Base-by-base conservation (phyloP, 2,329 filamentous ascomycete species). In the Zalaria sp. region DNA sequence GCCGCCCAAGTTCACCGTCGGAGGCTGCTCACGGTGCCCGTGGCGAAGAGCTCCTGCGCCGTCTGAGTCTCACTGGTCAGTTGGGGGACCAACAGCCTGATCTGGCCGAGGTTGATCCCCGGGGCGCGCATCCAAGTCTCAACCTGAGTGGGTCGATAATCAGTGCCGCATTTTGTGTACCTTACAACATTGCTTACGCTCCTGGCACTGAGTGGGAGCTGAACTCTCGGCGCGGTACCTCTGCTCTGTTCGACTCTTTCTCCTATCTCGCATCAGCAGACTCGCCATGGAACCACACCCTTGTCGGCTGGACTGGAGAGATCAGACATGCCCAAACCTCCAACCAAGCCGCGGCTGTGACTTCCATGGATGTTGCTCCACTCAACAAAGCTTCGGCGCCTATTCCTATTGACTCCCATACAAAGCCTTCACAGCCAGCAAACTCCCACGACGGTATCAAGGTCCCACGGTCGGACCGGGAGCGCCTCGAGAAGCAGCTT, bases 291-390 rank as follows among this genome's bases (percentile, higher is more conserved):
- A 85, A 87, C 53, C 89, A 95, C 64, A 91, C 81, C 1, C 74
- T 95, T 4, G 83, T 96, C 41, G 88, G 86, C 37, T 96, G 89
- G 89, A 94, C 89, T 3, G 89, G 89, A 44, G 89, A 96, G 46
- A 66, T 71, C 34, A 45, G 50, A 27, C 46, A 45, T 37, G 43
- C 51, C 28, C 47, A 48, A 43, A 45, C 27, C 41, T 46, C 26
- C 29, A 41, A 31, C 34, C 54, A 53, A 9, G 52, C 49, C 28
- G 45, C 36, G 40, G 51, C 66, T 47, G 66, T 68, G 7, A 67
- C 72, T 5, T 61, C 71, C n/a, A 59, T 57, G 49, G 47, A 68
- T 50, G 60, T 69, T 18, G 64, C 69, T 5, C 70, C 78, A 7
- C 60, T 83, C 37, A 91, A 81, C 57, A 80, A 82, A 45, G 78